A percentile compares a stretch with the other conserved stretches of the same genome.
Evolutionary conservation across 805 yeast species (phyloP).

Genomic region (Wickerhamomyces bovis): DNA sequence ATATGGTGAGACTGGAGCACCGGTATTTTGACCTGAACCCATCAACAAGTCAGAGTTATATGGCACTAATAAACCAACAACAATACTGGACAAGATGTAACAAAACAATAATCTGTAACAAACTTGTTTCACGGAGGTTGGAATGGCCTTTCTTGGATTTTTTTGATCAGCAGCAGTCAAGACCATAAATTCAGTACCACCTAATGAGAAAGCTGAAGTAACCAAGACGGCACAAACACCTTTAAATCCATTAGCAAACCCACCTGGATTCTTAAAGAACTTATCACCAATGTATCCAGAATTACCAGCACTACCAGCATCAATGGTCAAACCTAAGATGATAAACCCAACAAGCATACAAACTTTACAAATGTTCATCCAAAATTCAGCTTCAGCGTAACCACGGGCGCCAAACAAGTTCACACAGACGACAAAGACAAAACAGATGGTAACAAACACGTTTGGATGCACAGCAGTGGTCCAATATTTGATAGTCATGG

Average conservation of each 20-base stretch:
- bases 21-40: conserved; percentile 44
- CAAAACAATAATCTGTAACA: conserved; percentile 58
- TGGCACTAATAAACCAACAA: conserved; percentile 60
- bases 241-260: conserved; percentile 40
- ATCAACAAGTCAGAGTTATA: conserved; percentile 42
- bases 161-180: conserved; percentile 62
- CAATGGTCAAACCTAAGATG: conserved; percentile 47
- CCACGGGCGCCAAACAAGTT: conserved; percentile 58
- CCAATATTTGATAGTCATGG: conserved; percentile 48
- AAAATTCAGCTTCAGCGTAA: conserved; percentile 64
- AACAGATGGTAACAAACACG: conserved; percentile 53
- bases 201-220: conserved; percentile 57
- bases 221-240: conserved; percentile 61
- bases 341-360: conserved; percentile 53
- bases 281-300: conserved; percentile 53
- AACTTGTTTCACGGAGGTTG: conserved; percentile 59
- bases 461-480: conserved; percentile 38
- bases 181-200: conserved; percentile 63
- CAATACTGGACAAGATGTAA: conserved; percentile 46
- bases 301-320: conserved; percentile 53
- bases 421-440: conserved; percentile 40
- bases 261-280: conserved; percentile 57
- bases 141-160: conserved; percentile 53
- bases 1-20: conserved; percentile 60
- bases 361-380: conserved; percentile 50